Percentiles rank a stretch among this genome's conserved stretches.
Evolutionary conservation across 2,329 filamentous ascomycete genomes (phyloP).

Genomic region (Aspergillus bombycis): DNA sequence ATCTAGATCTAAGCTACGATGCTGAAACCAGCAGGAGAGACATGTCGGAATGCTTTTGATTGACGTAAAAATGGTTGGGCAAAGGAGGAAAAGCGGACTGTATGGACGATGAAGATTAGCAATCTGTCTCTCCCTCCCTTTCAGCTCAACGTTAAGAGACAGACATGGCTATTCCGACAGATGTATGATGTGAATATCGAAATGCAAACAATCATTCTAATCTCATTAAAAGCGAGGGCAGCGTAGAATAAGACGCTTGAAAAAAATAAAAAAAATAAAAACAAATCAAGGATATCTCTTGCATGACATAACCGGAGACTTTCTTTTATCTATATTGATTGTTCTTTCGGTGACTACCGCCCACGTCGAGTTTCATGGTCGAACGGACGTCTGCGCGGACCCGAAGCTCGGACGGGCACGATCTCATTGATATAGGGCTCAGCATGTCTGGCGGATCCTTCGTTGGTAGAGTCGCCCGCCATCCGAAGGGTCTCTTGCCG

Average conservation of each 20-base stretch:
- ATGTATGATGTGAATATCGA: background rate
- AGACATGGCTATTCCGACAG: background rate
- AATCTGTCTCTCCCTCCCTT: background rate
- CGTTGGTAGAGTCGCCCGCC: slow-evolving; percentile 32
- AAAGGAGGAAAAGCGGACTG: background rate
- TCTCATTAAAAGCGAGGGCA: background rate
- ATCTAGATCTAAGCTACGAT: background rate
- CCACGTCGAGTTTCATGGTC: slow-evolving; percentile 35
- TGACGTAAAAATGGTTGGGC: background rate
- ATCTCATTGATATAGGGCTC: slow-evolving; percentile 50
- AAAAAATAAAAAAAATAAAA: background rate
- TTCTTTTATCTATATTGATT: background rate
- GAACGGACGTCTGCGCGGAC: slow-evolving; percentile 32
- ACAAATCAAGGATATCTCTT: slow-evolving; percentile 19
- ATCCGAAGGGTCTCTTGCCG: slow-evolving; percentile 51
- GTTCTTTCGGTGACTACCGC: slow-evolving; percentile 4
- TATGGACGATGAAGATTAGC: background rate
- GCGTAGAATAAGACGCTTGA: background rate
- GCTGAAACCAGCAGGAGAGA: background rate
- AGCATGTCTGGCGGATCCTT: slow-evolving; percentile 23
- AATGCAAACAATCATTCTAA: background rate
- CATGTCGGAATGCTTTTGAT: background rate
- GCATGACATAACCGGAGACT: background rate
- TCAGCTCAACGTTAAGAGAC: background rate
- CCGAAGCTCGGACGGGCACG: slow-evolving; percentile 38